These are phyloP conservation scores for Aspergillus spinulosporus DNA, from an alignment of 2,329 filamentous ascomycete species.

Conservation along the genomic window DNA sequence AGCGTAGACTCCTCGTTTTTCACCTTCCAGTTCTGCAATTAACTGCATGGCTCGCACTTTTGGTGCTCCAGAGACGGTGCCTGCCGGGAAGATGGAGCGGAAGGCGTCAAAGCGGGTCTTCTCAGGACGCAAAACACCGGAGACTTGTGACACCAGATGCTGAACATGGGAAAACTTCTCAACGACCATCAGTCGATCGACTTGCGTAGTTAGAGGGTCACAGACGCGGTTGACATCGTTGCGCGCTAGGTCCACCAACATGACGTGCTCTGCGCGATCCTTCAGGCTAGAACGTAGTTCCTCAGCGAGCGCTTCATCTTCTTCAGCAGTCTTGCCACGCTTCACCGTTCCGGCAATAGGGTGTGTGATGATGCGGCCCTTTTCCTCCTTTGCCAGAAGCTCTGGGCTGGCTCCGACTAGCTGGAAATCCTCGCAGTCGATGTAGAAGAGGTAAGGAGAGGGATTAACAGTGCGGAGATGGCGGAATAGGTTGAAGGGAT, in stretches of 20 bases:
- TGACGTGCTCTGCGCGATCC: constrained; percentile 92
- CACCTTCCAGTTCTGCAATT: constrained; percentile 87
- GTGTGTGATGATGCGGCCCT: constrained; percentile 86
- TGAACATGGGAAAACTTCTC: constrained; percentile 96
- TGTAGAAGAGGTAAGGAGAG: constrained; percentile 94
- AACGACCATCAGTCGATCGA: constrained; percentile 91
- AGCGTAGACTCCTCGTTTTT: constrained; percentile 94
- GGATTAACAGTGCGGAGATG: constrained; percentile 97
- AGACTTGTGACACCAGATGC: constrained; percentile 94
- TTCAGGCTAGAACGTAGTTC: constrained; percentile 80
- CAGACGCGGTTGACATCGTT: constrained; percentile 97
- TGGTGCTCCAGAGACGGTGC: constrained; percentile 90
- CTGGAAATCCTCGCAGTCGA: constrained; percentile 88
- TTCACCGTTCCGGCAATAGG: constrained; percentile 96
- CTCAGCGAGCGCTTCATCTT: constrained; percentile 76
- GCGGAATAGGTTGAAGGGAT: constrained; percentile 97
- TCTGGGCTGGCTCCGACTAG: constrained; percentile 95
- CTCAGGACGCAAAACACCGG: constrained; percentile 76
- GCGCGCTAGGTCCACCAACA: constrained; percentile 92
- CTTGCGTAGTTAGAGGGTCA: constrained; percentile 85
- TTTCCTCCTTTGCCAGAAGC: constrained; percentile 86
- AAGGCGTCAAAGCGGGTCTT: constrained; percentile 95
- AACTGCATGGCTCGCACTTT: constrained; percentile 97
- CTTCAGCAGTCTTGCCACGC: constrained; percentile 74
- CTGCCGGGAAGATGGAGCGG: constrained; percentile 92